phyloP scores from a whole-genome alignment of 2,329 filamentous ascomycete genomes.

The Didymella arachidicola region DNA sequence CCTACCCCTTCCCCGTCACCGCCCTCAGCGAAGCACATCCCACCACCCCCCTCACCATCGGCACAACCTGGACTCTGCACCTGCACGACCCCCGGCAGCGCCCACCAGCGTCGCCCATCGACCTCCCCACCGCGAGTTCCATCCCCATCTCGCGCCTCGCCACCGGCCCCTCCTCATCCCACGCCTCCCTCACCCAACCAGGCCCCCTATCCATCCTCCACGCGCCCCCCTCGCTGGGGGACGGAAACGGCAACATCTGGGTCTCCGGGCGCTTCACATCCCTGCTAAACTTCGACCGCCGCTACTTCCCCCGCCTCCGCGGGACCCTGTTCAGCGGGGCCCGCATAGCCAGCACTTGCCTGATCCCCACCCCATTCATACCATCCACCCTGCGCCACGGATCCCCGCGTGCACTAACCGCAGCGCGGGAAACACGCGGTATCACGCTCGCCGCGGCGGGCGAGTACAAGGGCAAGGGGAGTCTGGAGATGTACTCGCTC shows the following conservation, averaged over 20 bases:
- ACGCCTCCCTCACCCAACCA: conserved; percentile 79
- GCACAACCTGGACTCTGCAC: conserved; percentile 81
- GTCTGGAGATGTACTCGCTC: conserved; percentile 83
- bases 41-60: conserved; percentile 78
- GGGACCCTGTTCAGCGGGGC: conserved; percentile 86
- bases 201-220: conserved; percentile 85
- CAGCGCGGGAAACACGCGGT: conserved; percentile 62
- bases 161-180: conserved; percentile 61
- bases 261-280: conserved; percentile 88
- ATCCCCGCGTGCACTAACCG: conserved; percentile 34
- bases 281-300: conserved; percentile 87
- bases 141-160: conserved; percentile 49
- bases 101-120: conserved; percentile 30
- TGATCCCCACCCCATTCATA: conserved; percentile 72
- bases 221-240: conserved; percentile 65
- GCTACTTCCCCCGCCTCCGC: conserved; percentile 79
- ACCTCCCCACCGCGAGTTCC: conserved; percentile 35
- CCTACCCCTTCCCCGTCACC: conserved; percentile 83
- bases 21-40: conserved; percentile 75
- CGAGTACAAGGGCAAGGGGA: conserved; percentile 45
- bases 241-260: conserved; percentile 80
- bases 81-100: conserved; percentile 74
- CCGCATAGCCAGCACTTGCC: conserved; percentile 74
- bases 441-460: conserved; percentile 43
- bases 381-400: conserved; percentile 68